phyloP scores from a whole-genome alignment of 352 stramenopile species.

The Vaucheria bursata region DNA sequence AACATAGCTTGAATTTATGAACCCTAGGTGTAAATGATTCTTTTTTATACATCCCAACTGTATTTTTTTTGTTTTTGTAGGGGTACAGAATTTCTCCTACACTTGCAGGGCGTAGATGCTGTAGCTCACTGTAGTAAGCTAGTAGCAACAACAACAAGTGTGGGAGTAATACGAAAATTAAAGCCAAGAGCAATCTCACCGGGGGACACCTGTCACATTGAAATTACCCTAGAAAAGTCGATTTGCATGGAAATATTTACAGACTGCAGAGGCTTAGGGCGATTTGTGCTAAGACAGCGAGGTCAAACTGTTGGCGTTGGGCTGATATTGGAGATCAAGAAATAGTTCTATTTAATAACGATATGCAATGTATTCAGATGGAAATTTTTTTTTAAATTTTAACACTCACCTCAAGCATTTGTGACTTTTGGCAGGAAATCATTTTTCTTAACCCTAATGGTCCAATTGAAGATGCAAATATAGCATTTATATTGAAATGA shows the following conservation, averaged over 20 bases:
- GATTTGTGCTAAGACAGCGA: constrained; percentile 61
- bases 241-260: constrained; percentile 58
- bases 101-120: constrained; percentile 64
- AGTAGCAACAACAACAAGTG: constrained; percentile 26
- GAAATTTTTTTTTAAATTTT: too few relatives aligned
- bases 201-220: constrained; percentile 45
- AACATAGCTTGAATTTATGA: too few relatives aligned
- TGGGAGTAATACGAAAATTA: constrained; percentile 44
- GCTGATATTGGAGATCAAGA: constrained; percentile 54
- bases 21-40: too few relatives aligned
- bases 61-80: too few relatives aligned
- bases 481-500: too few relatives aligned
- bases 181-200: constrained; percentile 13
- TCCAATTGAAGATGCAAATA: too few relatives aligned
- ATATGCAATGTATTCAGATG: too few relatives aligned
- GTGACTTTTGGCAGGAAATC: too few relatives aligned
- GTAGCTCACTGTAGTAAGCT: constrained; percentile 36
- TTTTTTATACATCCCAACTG: too few relatives aligned
- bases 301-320: constrained; percentile 62
- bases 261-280: constrained; percentile 58
- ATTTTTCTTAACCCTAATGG: too few relatives aligned
- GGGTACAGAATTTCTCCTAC: constrained; percentile 58
- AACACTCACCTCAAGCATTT: too few relatives aligned
- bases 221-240: constrained; percentile 56
- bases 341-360: too few relatives aligned